These are phyloP conservation scores for Rhizopus stolonifer DNA, from an alignment of 371 early-diverging fungal species.

Conservation along the genomic window DNA sequence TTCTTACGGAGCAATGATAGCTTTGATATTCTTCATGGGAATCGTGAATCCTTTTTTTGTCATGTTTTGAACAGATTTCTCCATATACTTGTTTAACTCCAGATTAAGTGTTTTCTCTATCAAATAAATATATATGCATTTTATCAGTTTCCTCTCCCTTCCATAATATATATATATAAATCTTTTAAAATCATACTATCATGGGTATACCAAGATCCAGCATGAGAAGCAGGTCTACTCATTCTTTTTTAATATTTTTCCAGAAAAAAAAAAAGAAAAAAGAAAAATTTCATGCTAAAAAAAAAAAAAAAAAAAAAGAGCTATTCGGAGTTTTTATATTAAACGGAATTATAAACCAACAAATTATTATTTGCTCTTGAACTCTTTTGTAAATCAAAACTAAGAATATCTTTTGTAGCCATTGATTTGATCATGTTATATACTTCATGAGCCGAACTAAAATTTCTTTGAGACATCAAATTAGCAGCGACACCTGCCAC, in stretches of 20 bases:
- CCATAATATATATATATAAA: constrained; percentile 2
- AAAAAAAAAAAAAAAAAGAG: too few relatives aligned
- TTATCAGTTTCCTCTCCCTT: too few relatives aligned
- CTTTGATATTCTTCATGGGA: constrained; percentile 62
- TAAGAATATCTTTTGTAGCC: constrained; percentile 21
- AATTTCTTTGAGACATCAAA: constrained; percentile 23
- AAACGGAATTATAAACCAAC: constrained; percentile 4
- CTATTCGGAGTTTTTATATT: not conserved
- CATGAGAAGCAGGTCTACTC: constrained; percentile 68
- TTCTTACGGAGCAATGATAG: constrained; percentile 84
- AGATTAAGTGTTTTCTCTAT: constrained; percentile 28
- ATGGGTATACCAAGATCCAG: constrained; percentile 80
- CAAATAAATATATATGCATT: not conserved
- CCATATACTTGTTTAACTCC: constrained; percentile 57
- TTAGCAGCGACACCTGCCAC: constrained; percentile 75
- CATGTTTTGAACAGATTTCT: constrained; percentile 36
- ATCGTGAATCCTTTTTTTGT: not conserved
- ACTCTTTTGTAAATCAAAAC: constrained; percentile 9
- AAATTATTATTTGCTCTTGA: constrained; percentile 9
- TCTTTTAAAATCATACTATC: constrained; percentile 35
- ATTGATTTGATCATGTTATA: constrained; percentile 13
- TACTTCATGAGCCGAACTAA: constrained; percentile 15
- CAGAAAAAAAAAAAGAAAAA: constrained; percentile 5
- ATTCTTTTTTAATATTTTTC: constrained; percentile 7
- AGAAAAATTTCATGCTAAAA: not conserved